Conservation (phyloP, 768 basidiomycete genomes). For the Termitomyces sp. region DNA sequence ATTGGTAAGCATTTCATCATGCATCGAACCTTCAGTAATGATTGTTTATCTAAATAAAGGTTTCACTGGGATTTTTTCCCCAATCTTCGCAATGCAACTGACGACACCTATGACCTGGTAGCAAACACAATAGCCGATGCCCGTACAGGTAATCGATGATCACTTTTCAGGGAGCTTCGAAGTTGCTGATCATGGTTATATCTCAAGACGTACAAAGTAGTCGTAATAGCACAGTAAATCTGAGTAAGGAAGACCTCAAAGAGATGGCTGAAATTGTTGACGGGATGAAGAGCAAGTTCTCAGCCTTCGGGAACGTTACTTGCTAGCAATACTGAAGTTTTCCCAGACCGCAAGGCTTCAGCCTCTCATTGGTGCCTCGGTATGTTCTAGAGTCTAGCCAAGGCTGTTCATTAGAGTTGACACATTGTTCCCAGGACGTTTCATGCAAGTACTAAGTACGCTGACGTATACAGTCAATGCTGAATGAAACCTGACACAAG, state of each 20-base stretch:
- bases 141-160: constrained; percentile 6
- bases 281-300: constrained; percentile 1
- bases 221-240: constrained; percentile 2
- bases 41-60: background rate
- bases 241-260: constrained; percentile 2
- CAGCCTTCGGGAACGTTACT: too few relatives aligned
- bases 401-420: too few relatives aligned
- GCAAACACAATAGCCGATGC: constrained; percentile 7
- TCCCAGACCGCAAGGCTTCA: background rate
- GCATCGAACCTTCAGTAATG: background rate
- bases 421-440: background rate
- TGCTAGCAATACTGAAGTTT: background rate
- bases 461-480: background rate
- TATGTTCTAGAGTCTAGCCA: background rate
- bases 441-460: background rate
- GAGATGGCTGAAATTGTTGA: constrained; percentile 12
- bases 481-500: background rate
- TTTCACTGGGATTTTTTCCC: constrained; percentile 10
- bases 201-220: constrained; percentile 1
- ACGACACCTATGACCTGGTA: constrained; percentile 1
- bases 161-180: background rate
- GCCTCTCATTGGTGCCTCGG: constrained; percentile 10
- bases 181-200: background rate
- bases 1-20: constrained; percentile 2
- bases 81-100: background rate